These are phyloP conservation scores for Meripilus lineatus DNA, from an alignment of 1,284 basidiomycete species.

Conservation along the genomic window DNA sequence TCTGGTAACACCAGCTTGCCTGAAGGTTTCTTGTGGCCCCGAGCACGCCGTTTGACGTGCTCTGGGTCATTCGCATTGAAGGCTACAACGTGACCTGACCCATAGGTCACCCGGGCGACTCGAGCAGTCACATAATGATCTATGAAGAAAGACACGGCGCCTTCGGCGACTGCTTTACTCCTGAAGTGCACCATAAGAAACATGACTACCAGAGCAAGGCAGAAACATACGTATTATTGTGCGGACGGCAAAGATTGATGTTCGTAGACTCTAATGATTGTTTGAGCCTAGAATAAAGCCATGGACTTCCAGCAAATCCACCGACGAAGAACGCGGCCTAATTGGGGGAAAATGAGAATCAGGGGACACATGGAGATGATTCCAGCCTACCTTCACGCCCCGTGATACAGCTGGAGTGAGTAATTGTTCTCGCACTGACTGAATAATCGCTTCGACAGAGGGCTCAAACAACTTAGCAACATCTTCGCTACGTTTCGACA, in stretches of 20 bases:
- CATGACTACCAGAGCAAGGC: too few relatives aligned
- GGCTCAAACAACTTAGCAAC: conserved; percentile 38
- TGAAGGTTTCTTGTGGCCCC: conserved; percentile 22
- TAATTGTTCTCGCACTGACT: conserved; percentile 29
- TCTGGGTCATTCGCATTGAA: conserved; percentile 27
- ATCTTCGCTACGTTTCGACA: conserved; percentile 23
- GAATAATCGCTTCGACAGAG: conserved; percentile 29
- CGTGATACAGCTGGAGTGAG: background rate
- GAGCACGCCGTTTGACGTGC: conserved; percentile 24
- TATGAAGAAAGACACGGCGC: conserved; percentile 31
- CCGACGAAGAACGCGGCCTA: conserved; percentile 36
- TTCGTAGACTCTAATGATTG: conserved; percentile 22
- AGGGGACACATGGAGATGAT: conserved; percentile 7
- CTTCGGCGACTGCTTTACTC: conserved; percentile 31
- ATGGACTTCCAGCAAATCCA: conserved; percentile 36
- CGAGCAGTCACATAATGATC: conserved; percentile 31
- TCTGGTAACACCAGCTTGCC: conserved; percentile 27
- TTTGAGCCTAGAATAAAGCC: conserved; percentile 28
- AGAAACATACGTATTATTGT: conserved; percentile 37
- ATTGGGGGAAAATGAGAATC: background rate
- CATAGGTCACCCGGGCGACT: conserved; percentile 31
- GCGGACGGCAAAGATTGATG: conserved; percentile 37
- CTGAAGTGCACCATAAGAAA: too few relatives aligned
- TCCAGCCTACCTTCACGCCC: too few relatives aligned
- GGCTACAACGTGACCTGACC: conserved; percentile 22